phyloP scores from a whole-genome alignment of 1,139 yeast genomes.

The Blastobotrys elegans region DNA sequence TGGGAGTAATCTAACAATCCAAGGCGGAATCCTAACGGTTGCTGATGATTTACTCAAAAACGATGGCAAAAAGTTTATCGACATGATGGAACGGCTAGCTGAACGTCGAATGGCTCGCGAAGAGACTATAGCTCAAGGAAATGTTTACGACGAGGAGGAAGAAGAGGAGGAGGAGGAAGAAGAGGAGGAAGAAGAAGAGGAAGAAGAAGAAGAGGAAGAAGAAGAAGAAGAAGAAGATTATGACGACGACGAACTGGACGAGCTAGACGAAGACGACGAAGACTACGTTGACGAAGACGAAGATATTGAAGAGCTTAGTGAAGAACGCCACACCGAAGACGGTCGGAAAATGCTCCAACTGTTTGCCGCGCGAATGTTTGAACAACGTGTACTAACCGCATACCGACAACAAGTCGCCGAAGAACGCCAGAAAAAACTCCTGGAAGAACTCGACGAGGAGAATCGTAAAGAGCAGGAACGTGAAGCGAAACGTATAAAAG shows the following conservation, averaged over 20 bases:
- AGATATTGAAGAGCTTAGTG: slow-evolving; percentile 33
- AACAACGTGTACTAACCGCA: slow-evolving; percentile 63
- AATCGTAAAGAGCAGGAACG: slow-evolving; percentile 62
- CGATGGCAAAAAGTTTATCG: slow-evolving; percentile 69
- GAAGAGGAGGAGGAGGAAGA: slow-evolving; percentile 34
- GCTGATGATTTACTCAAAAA: slow-evolving; percentile 74
- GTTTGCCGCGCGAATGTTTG: slow-evolving; percentile 69
- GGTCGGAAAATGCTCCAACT: slow-evolving; percentile 71
- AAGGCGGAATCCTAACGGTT: slow-evolving; percentile 50
- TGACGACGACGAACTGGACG: slow-evolving; percentile 27
- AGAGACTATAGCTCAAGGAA: slow-evolving; percentile 35
- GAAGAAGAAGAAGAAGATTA: slow-evolving; percentile 24
- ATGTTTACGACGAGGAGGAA: slow-evolving; percentile 36
- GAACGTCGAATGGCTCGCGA: slow-evolving; percentile 52
- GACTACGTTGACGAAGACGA: slow-evolving; percentile 27
- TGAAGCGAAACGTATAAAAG: slow-evolving; percentile 65
- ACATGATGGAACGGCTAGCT: slow-evolving; percentile 71
- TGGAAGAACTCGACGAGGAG: slow-evolving; percentile 78
- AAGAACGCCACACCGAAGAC: slow-evolving; percentile 58
- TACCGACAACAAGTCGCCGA: slow-evolving; percentile 70
- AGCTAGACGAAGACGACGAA: slow-evolving; percentile 29
- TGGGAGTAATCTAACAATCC: slow-evolving; percentile 35
- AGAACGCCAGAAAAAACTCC: slow-evolving; percentile 64
- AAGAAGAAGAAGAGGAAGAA: slow-evolving; percentile 25
- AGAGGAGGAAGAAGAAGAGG: slow-evolving; percentile 26